Conservation (phyloP, 2,329 filamentous ascomycete species). For the Claviceps sp. region DNA sequence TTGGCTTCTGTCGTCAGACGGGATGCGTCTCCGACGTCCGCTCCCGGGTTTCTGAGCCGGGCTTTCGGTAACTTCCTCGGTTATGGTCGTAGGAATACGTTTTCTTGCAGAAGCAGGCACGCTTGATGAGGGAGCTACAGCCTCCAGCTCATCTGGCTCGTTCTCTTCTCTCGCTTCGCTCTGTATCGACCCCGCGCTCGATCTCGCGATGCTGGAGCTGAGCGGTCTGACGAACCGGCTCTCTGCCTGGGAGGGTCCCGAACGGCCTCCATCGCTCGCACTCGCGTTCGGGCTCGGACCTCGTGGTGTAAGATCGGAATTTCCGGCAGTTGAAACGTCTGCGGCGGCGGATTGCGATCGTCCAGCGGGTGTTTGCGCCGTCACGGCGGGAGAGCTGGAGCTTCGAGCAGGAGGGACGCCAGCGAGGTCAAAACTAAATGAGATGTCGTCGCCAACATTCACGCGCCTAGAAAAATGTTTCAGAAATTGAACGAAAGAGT, state of each 20-base stretch:
- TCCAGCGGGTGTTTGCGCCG: background rate
- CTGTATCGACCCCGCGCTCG: background rate
- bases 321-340: background rate
- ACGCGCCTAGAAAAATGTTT: conserved; percentile 27
- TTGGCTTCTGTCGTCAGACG: conserved; percentile 12
- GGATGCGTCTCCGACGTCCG: conserved; percentile 32
- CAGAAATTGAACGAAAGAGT: background rate
- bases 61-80: conserved; percentile 27
- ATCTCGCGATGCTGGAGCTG: conserved; percentile 2
- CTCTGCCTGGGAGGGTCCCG: background rate
- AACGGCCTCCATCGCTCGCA: background rate
- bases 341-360: background rate
- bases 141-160: conserved; percentile 1
- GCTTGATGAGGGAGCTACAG: conserved; percentile 5
- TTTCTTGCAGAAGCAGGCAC: conserved; percentile 4
- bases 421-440: conserved; percentile 41
- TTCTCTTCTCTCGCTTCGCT: background rate
- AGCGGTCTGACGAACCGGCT: conserved; percentile 3
- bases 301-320: background rate
- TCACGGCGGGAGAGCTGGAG: conserved; percentile 6
- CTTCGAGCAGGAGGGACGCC: conserved; percentile 21
- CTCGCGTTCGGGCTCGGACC: background rate
- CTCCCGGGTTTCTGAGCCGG: conserved; percentile 42
- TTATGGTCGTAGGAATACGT: conserved; percentile 6
- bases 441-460: conserved; percentile 47